Conservation (phyloP, 148 eudicot genomes). For the Cornus suecica region DNA sequence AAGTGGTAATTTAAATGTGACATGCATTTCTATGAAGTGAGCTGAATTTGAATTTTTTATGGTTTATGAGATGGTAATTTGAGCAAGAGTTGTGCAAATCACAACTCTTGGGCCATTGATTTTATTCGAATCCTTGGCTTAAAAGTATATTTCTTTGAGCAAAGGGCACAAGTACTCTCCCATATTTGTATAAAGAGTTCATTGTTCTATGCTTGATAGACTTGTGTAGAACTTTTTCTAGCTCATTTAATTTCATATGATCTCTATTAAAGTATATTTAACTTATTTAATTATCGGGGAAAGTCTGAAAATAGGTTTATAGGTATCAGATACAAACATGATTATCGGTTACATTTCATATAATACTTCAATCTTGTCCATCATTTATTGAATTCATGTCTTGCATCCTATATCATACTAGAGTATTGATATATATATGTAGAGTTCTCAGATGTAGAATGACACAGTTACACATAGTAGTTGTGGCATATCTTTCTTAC, state of each 20-base stretch:
- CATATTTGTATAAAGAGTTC: too few species aligned
- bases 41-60: not conserved
- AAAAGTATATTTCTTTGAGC: not conserved
- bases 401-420: not conserved
- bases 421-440: not conserved
- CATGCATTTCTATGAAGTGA: not conserved
- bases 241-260: not conserved
- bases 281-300: too few species aligned
- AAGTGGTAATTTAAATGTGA: constrained; percentile 36
- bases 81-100: too few species aligned
- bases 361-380: not conserved
- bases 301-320: not conserved
- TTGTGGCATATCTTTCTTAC: not conserved
- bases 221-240: not conserved
- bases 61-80: not conserved
- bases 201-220: not conserved
- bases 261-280: not conserved
- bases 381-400: not conserved
- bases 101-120: too few species aligned
- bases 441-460: not conserved
- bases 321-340: not conserved
- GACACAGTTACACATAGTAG: not conserved
- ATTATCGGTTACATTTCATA: too few species aligned
- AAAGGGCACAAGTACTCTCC: not conserved
- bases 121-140: too few species aligned